phyloP scores from a whole-genome alignment of 2,329 filamentous ascomycete species.

The Colletotrichum magnum region DNA sequence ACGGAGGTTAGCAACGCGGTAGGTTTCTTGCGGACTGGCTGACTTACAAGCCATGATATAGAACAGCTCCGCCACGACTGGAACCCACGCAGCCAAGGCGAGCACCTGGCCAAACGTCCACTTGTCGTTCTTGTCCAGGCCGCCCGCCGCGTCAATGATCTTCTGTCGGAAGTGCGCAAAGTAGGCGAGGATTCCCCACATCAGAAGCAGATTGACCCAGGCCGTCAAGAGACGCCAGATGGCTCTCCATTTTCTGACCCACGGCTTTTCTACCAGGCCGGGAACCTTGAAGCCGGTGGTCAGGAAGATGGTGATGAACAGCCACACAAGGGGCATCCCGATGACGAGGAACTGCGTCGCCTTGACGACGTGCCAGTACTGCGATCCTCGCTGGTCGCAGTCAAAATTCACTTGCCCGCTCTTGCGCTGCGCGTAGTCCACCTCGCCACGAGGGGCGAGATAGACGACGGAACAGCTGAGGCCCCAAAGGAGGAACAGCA shows the following conservation, averaged over 20 bases:
- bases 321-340: constrained; percentile 27
- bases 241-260: constrained; percentile 19
- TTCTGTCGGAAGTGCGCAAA: constrained; percentile 45
- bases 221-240: constrained; percentile 35
- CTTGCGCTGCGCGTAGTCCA: constrained; percentile 28
- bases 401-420: constrained; percentile 34
- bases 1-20: not conserved
- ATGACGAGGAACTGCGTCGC: constrained; percentile 33
- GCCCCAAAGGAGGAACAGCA: constrained; percentile 31
- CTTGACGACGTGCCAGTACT: constrained; percentile 38
- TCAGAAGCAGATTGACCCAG: constrained; percentile 41
- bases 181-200: constrained; percentile 48
- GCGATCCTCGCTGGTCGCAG: constrained; percentile 36
- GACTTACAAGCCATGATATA: constrained; percentile 46
- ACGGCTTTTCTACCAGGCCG: constrained; percentile 25
- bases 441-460: constrained; percentile 27
- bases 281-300: constrained; percentile 32
- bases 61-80: constrained; percentile 46
- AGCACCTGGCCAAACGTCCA: constrained; percentile 52
- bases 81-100: constrained; percentile 48
- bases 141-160: constrained; percentile 37
- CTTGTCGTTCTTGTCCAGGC: constrained; percentile 42
- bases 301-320: constrained; percentile 22
- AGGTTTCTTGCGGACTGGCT: too few relatives aligned
- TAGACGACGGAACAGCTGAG: constrained; percentile 32